Base-by-base conservation (phyloP, 331 rosid species). In the Quercus phellos region DNA sequence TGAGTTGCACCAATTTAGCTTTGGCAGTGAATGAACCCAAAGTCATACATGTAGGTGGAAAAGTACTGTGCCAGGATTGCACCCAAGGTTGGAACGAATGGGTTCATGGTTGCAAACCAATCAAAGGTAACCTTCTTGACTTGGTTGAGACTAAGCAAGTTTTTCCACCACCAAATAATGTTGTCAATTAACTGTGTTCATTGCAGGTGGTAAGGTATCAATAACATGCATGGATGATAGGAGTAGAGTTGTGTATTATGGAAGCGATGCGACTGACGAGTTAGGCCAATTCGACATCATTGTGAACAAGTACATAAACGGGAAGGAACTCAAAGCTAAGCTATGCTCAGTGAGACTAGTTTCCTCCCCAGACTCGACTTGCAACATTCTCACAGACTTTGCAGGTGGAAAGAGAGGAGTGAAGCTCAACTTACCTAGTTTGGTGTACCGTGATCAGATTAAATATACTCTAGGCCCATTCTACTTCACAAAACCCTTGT, bases 41-140 rank as follows among this genome's bases (percentile, higher is more conserved):
- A 78, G 79, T 74, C 19, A 76, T 89, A 13, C 88, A 86, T 58
- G 88, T 90, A 1, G 89, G 74, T 24, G 98, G 98, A 22, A 92
- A 87, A 82, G 98, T 94, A 30, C n/a, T 88, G 59, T 94, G 98
- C 89, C 98, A 92, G 70, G 98, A 92, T 79, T 94, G 98, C 78
- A 86, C 88, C 29, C 84, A 84, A 54, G 96, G 86, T 21, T 94
- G 93, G 93, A 85, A 90, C 5, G 83, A 90, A 38, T 94, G 97
- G 97, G 78, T 84, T 64, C 59, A 74, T 7, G 93, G 91, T 22
- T 77, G 79, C 82, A 89, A 84, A 10, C 94, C 97, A 24, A 84
- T 92, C 71, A 81, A 87, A 85, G 97, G 96, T 90, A 86, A 38
- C 3, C 8, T 2, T 38, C 46, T 38, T 2, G 8, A 38, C 3